Percentiles rank a stretch among this genome's conserved stretches.
These are phyloP conservation scores for Scenedesmus sp. DNA, from an alignment of 163 green algal species.

Conservation along the genomic window DNA sequence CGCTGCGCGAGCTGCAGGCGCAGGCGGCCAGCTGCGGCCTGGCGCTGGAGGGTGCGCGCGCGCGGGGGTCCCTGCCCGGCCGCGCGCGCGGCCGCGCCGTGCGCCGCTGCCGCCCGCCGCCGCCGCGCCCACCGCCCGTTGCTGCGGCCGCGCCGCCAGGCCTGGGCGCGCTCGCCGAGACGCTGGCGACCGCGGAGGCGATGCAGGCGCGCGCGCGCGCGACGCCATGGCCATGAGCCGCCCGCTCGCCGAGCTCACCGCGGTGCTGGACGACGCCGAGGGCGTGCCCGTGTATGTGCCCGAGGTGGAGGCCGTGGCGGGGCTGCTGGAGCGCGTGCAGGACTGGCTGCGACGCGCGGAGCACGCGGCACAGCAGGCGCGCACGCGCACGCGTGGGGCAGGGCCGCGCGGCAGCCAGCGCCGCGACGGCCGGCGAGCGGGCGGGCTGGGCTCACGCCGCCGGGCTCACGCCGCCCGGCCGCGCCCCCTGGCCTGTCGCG, in stretches of 20 bases:
- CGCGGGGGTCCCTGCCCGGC: too few species aligned
- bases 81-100: not conserved
- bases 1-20: slow-evolving; percentile 12
- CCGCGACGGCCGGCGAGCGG: too few species aligned
- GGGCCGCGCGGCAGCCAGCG: too few species aligned
- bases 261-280: slow-evolving; percentile 8
- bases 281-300: slow-evolving; percentile 39
- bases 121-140: too few species aligned
- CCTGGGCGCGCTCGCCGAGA: slow-evolving; percentile 2
- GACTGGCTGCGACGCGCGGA: slow-evolving; percentile 43
- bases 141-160: not conserved
- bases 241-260: slow-evolving; percentile 20
- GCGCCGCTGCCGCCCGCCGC: too few species aligned
- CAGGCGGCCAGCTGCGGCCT: slow-evolving; percentile 11
- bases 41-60: not conserved
- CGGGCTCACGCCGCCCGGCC: not conserved
- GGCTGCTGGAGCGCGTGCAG: slow-evolving; percentile 33
- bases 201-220: slow-evolving; percentile 16
- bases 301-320: slow-evolving; percentile 33
- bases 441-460: not conserved
- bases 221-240: slow-evolving; percentile 1
- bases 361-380: too few species aligned
- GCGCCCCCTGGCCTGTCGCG: not conserved
- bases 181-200: slow-evolving; percentile 2
- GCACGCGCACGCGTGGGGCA: too few species aligned